Evolutionary conservation across 345 rosid genomes (phyloP), one percentile per base, ranked within the genome.

Genomic region (Laguncularia racemosa): DNA sequence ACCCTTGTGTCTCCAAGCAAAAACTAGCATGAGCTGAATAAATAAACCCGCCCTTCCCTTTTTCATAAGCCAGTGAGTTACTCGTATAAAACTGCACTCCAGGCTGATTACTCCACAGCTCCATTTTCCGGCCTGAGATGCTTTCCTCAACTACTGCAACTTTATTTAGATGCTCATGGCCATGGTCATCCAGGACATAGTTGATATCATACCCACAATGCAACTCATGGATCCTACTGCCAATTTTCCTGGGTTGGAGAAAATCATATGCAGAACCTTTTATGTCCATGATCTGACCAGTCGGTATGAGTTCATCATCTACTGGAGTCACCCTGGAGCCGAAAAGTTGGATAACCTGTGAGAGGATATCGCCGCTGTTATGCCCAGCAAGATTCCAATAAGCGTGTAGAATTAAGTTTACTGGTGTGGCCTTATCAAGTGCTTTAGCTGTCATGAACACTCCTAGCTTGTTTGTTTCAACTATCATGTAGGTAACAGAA

Each of bases 341-440:
- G 18, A 71, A 70, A 14, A 85, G 60, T 40, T 82, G 83, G 69
- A 83, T 50, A 2, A 67, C 68, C 72, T 89, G 83, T 6, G 79
- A 73, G 38, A 93, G 80, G 59, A 93, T 81, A 57, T 72, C 65
- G 3, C 92, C 92, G 48, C 83, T 79, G 58, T 57, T 62, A 53
- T 85, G 92, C 40, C 89, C 73, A 7, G 67, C 78, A 17, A 89
- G 96, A 63, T 93, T 87, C 91, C 95, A 89, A 61, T 93, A 85
- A 6, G 80, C 71, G 67, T 87, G 97, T 23, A 75, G 70, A 1
- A 95, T 95, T 58, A 89, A 19, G 72, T 84, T 85, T 54, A 89
- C 83, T 0, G 96, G 95, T n/a, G 97, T 83, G 0, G 86, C 53
- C 73, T 75, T 78, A 75, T 70, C 61, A 0, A 73, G 73, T 20